Conservation (phyloP, 75 land plant species). For the Gnetum montanum region DNA sequence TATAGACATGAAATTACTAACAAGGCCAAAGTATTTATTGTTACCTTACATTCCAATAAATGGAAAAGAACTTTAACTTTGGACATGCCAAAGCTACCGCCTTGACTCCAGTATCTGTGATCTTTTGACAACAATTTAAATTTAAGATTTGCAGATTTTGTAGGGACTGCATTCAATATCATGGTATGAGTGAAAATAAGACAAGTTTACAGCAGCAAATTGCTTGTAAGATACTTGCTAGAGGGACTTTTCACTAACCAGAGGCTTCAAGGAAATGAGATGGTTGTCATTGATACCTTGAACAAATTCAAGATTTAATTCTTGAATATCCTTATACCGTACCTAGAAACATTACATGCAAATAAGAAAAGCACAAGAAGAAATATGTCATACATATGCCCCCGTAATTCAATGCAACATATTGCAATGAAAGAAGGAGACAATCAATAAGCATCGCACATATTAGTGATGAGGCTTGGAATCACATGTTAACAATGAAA, state of each 20-base stretch:
- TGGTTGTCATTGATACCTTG: constrained; percentile 73
- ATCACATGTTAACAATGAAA: too few relatives aligned
- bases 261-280: constrained; percentile 31
- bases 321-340: constrained; percentile 46
- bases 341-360: constrained; percentile 25
- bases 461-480: too few relatives aligned
- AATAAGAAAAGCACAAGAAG: neutral
- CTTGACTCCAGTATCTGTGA: constrained; percentile 66
- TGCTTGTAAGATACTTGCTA: neutral
- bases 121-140: constrained; percentile 88
- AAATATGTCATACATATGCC: too few relatives aligned
- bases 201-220: neutral
- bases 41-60: constrained; percentile 98
- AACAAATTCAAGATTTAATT: constrained; percentile 81
- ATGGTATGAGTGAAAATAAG: neutral
- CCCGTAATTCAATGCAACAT: too few relatives aligned
- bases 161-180: neutral
- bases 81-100: constrained; percentile 44
- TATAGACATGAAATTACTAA: too few relatives aligned
- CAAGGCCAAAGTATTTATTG: too few relatives aligned
- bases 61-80: constrained; percentile 49
- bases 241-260: constrained; percentile 32
- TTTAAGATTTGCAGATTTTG: constrained; percentile 28
- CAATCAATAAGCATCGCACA: too few relatives aligned
- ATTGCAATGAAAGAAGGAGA: too few relatives aligned